Evolutionary conservation across 768 basidiomycete genomes (phyloP), one percentile per base, ranked within the genome.

Genomic region (Thelephora ganbajun): DNA sequence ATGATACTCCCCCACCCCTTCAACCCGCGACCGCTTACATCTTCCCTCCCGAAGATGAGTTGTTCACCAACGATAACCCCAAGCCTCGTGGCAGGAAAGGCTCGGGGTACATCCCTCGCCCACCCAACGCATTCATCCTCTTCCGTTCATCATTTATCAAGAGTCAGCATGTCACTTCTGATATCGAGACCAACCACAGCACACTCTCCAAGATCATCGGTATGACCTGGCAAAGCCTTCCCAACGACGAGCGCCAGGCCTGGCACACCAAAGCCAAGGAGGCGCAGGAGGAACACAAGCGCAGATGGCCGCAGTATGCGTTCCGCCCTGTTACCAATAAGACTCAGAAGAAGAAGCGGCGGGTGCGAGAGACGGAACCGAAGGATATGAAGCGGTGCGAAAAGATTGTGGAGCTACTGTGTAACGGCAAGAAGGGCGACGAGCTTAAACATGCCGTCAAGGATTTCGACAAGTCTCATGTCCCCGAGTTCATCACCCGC

Each of bases 141-240:
- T 89, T 88, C 70, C 80, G 85, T 51, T 83, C 83, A 0, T 79
- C 80, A 0, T 87, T 87, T 63, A 83, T 87, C 61, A 83, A 83
- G 65, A 73, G 69, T 54, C 79, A 83, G 55, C 81, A 82, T 54
- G 83, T 88, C 53, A 78, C 83, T 7, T 75, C 80, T 6, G 77
- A 73, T 45, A 79, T 87, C 50, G 85, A 88, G 68, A 83, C 82
- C 26, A 86, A 83, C 60, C 85, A 86, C 65, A 81, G 79, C 55
- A 86, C 85, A 3, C 68, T 88, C 14, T 86, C 83, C 12, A 87
- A 85, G 73, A 88, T 86, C 57, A 83, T 87, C 50, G 85, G 85
- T 19, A 67, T 85, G 51, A 84, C 83, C 30, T 89, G 85, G 86
- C 77, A 83, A 63, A 80, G 74, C 48, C 73, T 89, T 50, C 76